Base-by-base conservation (phyloP, 441 rosid species). In the Pelargonium australe region DNA sequence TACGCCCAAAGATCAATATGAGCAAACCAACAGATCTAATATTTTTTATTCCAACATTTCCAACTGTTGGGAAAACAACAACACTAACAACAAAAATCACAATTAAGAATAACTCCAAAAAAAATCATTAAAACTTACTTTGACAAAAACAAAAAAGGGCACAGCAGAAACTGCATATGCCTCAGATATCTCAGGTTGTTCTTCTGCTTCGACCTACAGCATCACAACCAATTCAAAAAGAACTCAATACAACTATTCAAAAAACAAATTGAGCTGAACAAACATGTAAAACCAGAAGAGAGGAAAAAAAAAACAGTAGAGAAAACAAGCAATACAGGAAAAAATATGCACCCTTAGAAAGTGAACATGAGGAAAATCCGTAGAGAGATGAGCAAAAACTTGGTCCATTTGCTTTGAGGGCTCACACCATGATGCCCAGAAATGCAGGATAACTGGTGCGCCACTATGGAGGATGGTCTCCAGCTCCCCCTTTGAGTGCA, bases 371-470 rank as follows among this genome's bases (percentile, higher is more conserved):
- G 99, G 98, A 83, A 95, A 92, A 80, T 95, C 99, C 13, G 84
- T 85, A 61, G 96, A 85, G 73, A 95, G 98, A 44, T 86, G 95
- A 66, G 93, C 84, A 72, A 95, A 95, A 65, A 92, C 93, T 85
- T 86, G 80, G 84, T 95, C 98, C 99, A 95, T 95, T 73, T 92
- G 99, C 81, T 95, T 95, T 14, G 98, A 95, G 16, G 99, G 92
- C 7, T 90, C 96, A 65, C 99, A 95, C 99, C 99, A 95, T 3
- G 91, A 77, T 7, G 98, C 99, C 99, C 98, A 87, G 84, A 95
- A 95, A 82, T 90, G 98, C 37, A 92, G 72, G 77, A 82, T 77
- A 2, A 83, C 77, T 1, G 89, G 80, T 25, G 70, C 91, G 12
- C 90, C 90, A 69, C 79, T 82, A 66, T 75, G 73, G 68, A 80